Percentiles rank a stretch among this genome's conserved stretches.
These are phyloP conservation scores for Lachancea fermentati DNA, from an alignment of 805 yeast genomes.

Conservation along the genomic window DNA sequence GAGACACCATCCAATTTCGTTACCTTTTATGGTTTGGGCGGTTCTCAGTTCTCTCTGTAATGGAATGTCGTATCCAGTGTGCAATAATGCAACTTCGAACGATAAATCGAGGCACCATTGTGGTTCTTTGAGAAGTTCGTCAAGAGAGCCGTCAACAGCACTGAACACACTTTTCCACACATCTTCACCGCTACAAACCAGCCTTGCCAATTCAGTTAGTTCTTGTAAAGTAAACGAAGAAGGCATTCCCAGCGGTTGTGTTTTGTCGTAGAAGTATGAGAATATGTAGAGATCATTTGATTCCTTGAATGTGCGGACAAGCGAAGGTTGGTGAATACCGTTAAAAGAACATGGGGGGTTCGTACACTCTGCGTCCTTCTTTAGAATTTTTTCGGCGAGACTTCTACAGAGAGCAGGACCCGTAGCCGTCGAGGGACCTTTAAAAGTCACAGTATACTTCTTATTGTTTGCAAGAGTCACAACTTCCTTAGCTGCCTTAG, in stretches of 20 bases:
- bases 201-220: constrained; percentile 69
- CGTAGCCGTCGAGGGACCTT: constrained; percentile 57
- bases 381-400: constrained; percentile 74
- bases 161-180: constrained; percentile 64
- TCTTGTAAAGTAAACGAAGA: constrained; percentile 79
- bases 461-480: constrained; percentile 50
- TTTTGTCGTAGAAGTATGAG: constrained; percentile 92
- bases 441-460: constrained; percentile 51
- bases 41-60: constrained; percentile 83
- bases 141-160: constrained; percentile 62
- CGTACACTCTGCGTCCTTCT: constrained; percentile 75
- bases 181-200: constrained; percentile 79
- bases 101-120: constrained; percentile 92
- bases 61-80: constrained; percentile 96
- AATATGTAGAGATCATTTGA: constrained; percentile 79
- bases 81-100: constrained; percentile 83
- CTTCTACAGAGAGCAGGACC: constrained; percentile 76
- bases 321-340: constrained; percentile 95
- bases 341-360: constrained; percentile 88
- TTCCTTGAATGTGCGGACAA: constrained; percentile 67
- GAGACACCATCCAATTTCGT: constrained; percentile 97
- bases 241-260: constrained; percentile 94
- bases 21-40: constrained; percentile 80
- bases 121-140: constrained; percentile 69
- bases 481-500: constrained; percentile 49